A percentile compares a stretch with the other conserved stretches of the same genome.
phyloP scores from a whole-genome alignment of 2,329 filamentous ascomycete genomes.

The Fusarium nygamai region DNA sequence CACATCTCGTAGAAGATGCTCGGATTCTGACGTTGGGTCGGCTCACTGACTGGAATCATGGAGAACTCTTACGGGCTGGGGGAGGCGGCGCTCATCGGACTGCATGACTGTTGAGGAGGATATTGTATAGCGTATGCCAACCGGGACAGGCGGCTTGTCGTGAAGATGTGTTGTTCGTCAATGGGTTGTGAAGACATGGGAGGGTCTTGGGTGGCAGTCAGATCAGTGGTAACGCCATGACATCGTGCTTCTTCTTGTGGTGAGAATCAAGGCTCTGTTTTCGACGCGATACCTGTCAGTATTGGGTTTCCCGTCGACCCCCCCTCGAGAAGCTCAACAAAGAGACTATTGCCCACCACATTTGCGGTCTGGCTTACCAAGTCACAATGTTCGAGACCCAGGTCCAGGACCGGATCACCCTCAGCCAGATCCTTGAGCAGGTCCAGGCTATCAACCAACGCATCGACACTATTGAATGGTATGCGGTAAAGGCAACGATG shows the following conservation, averaged over 20 bases:
- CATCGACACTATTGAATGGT: rapidly evolving
- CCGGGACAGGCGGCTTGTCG: rapidly evolving
- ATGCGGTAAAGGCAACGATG: rapidly evolving
- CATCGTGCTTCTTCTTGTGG: background rate
- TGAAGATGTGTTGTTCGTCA: rapidly evolving
- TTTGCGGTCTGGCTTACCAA: background rate
- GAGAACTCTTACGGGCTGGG: background rate
- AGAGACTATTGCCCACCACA: background rate
- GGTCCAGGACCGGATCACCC: background rate
- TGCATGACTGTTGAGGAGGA: rapidly evolving
- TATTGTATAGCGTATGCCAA: background rate
- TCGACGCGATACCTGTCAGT: background rate
- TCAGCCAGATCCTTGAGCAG: background rate
- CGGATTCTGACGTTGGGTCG: no score
- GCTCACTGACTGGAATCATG: background rate
- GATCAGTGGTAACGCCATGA: background rate
- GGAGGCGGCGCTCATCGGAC: background rate
- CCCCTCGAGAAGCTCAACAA: background rate
- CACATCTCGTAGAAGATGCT: rapidly evolving
- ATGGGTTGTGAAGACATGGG: no score
- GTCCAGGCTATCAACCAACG: background rate
- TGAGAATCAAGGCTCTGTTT: background rate
- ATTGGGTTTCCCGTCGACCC: background rate
- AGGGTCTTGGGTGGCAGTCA: background rate
- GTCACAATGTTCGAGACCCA: background rate